Percentiles rank a stretch among this genome's conserved stretches.
Conservation (phyloP, 2,329 filamentous ascomycete species). For the Fusarium pseudoanthophilum region DNA sequence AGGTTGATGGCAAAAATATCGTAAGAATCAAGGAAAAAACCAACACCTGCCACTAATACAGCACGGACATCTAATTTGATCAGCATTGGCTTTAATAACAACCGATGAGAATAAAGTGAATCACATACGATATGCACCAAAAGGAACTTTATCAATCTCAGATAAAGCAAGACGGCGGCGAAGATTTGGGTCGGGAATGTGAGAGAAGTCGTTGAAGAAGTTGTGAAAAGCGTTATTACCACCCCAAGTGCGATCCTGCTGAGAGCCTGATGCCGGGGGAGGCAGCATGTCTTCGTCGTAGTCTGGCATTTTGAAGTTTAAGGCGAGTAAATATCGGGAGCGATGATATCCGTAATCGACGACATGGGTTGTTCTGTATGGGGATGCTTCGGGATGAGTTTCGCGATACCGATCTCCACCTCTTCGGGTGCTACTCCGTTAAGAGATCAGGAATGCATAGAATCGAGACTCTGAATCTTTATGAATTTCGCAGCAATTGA, state of each 20-base stretch:
- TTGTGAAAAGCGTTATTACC: constrained; percentile 79
- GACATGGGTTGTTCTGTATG: constrained; percentile 41
- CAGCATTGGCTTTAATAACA: background rate
- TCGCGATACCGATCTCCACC: constrained; percentile 33
- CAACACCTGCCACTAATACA: constrained; percentile 79
- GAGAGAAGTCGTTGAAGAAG: constrained; percentile 75
- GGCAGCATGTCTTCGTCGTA: constrained; percentile 54
- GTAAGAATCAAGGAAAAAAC: constrained; percentile 87
- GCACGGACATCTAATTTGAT: constrained; percentile 68
- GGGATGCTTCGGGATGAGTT: constrained; percentile 23
- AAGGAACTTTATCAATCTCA: constrained; percentile 82
- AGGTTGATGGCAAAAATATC: constrained; percentile 85
- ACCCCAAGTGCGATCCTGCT: constrained; percentile 60
- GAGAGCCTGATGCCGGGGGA: constrained; percentile 51
- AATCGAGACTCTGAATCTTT: constrained; percentile 4
- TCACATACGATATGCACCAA: constrained; percentile 73
- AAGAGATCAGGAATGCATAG: constrained; percentile 21
- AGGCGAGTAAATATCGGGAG: constrained; percentile 38
- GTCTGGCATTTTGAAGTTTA: constrained; percentile 46
- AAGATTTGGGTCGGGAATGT: constrained; percentile 78
- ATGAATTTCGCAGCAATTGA: background rate
- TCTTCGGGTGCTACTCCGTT: constrained; percentile 18
- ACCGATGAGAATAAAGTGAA: background rate
- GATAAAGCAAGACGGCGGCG: constrained; percentile 79
- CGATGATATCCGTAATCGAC: constrained; percentile 38